Evolutionary conservation across 176 grass and related monocot genomes (phyloP).

Genomic region (Oryza rufipogon): DNA sequence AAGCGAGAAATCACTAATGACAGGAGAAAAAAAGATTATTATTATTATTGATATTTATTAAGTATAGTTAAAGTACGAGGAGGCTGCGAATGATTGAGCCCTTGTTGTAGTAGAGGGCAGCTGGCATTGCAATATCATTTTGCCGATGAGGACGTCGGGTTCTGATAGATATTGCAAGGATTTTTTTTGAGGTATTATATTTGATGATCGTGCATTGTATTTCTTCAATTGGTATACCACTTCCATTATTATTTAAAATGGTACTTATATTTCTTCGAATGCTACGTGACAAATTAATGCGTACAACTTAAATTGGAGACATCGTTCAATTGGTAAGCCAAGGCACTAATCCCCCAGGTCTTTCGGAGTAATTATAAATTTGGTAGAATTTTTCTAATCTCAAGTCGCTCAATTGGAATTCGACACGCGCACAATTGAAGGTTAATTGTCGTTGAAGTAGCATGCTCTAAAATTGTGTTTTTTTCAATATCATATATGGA

Average conservation of each 20-base stretch:
- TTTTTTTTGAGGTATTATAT: slow-evolving; percentile 11
- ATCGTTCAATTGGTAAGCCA: neutral
- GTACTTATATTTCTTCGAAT: neutral
- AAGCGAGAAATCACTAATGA: slow-evolving; percentile 17
- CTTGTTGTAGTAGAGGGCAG: neutral
- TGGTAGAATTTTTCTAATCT: neutral
- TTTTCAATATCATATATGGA: neutral
- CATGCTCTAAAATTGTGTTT: neutral
- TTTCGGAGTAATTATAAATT: neutral
- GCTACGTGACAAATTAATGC: neutral
- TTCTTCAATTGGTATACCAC: neutral
- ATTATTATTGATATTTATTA: neutral
- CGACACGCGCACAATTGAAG: neutral
- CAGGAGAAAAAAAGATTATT: neutral
- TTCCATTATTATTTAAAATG: neutral
- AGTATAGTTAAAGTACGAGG: slow-evolving; percentile 46
- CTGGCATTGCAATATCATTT: slow-evolving; percentile 24
- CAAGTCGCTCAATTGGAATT: neutral
- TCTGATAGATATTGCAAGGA: neutral
- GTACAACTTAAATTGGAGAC: neutral
- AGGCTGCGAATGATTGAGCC: slow-evolving; percentile 35
- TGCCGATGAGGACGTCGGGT: neutral
- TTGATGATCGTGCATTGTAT: neutral
- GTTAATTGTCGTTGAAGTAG: neutral
- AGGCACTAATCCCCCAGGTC: neutral